These are phyloP conservation scores for Emmonsiellopsis sp. DNA, from an alignment of 2,329 filamentous ascomycete species.

Conservation along the genomic window DNA sequence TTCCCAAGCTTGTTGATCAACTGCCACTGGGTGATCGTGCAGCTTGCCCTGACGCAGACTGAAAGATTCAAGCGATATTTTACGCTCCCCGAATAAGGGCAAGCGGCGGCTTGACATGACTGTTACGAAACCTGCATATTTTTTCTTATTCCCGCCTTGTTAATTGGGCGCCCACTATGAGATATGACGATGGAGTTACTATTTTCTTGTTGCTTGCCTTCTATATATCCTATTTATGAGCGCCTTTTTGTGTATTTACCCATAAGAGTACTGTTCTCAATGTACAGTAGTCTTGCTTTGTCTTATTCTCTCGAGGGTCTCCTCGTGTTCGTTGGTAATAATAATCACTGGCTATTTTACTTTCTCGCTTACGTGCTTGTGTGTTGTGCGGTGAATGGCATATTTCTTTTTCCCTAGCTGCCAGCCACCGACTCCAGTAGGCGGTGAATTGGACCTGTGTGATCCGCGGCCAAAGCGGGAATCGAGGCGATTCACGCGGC, in stretches of 20 bases:
- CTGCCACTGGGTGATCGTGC: conserved; percentile 67
- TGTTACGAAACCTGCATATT: neutral
- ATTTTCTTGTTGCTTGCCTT: neutral
- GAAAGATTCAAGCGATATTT: conserved; percentile 38
- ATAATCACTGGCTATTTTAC: neutral
- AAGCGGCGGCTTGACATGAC: neutral
- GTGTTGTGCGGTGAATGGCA: too few species aligned
- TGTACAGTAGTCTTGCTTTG: neutral
- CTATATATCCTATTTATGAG: neutral
- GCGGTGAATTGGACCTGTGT: too few species aligned
- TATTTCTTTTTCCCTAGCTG: too few species aligned
- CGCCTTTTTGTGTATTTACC: neutral
- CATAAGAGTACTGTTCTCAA: neutral
- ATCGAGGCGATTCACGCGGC: too few species aligned
- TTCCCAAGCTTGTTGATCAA: conserved; percentile 72
- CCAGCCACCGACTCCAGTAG: too few species aligned
- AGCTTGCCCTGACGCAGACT: conserved; percentile 46
- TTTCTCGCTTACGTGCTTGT: neutral
- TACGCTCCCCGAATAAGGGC: conserved; percentile 23
- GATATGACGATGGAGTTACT: neutral
- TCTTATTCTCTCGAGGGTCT: neutral
- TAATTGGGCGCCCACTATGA: too few species aligned
- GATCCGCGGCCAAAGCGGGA: too few species aligned
- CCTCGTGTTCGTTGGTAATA: neutral
- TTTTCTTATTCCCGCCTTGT: too few species aligned